Base-by-base conservation (phyloP, 768 basidiomycete species). In the Leucocoprinus leucothites region DNA sequence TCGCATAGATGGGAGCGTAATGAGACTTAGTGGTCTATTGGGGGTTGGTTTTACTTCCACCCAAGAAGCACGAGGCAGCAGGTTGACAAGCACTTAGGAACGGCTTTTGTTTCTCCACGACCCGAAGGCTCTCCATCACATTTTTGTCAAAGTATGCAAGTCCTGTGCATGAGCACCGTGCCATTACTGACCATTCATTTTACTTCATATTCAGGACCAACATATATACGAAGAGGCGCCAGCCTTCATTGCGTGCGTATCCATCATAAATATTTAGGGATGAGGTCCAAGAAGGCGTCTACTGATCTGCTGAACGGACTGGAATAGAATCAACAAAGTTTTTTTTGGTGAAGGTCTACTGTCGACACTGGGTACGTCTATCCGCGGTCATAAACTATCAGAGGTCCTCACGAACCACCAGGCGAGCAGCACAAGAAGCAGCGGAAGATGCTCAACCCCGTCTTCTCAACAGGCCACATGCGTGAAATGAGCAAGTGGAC, bases 401-500 rank as follows among this genome's bases (percentile, higher is more conserved):
- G 19, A 16, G 14, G 34, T 42, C 14, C 51, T 6, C 19, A 38
- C 21, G 35, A 19, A 9, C 7, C 9, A 9, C 16, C 42, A 77
- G 77, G 77, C n/a, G 69, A 73, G 25, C 66, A 71, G 16, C 77
- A 78, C 58, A 63, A 67, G 21, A 71, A 67, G 24, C 77, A 78
- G 55, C 69, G 75, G 13, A 77, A 74, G 50, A 69, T 77, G 64
- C 61, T 79, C 21, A 77, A 73, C 42, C 77, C 78, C 0, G 70
- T 76, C 6, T 79, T 79, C 58, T 73, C 75, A 0, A 64, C 66
- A 31, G 63, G 66, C 0, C 74, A 78, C 58, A 65, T 79, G 69
- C 74, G 75, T 9, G 58, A 64, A 44, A 65, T 70, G 63, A 58
- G 68, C 66, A 24, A 21, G 60, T 49, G 41, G 2, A 47, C 8